Base-by-base conservation (phyloP, 148 eudicot genomes). In the Rhododendron ovatum region DNA sequence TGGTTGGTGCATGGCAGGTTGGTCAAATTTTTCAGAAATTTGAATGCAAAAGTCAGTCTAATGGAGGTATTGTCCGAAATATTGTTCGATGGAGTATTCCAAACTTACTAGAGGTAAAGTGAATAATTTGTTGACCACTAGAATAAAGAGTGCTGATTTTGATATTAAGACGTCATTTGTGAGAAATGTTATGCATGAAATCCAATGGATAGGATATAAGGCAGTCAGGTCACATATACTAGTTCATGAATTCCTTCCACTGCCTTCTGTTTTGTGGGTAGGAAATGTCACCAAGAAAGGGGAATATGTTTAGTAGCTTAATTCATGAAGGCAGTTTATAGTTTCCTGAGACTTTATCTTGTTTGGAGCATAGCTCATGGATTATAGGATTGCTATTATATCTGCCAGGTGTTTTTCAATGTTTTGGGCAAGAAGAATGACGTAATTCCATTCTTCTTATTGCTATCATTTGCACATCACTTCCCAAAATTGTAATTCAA, bases 1-100 rank as follows among this genome's bases (percentile, higher is more conserved):
- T 71, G 76, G 76, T 71, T 33, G 20, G 0, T 71, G 76, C 76
- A 33, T 87, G 84, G 55, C 87, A 96, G 99, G 97, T 96, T 83
- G 98, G 98, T 26, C 99, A 93, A 86, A 95, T 97, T 43, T 97
- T 89, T 88, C 99, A 94, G 91, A 97, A 93, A 86, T 97, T 97
- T 89, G 98, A 95, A 91, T 97, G 98, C 84, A 61, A 80, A 84
- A 87, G 79, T 86, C 90, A 86, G 87, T 85, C 91, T 51, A 86
- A 86, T 80, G 92, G 91, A 88, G 96, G 96, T 43, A 86, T 92
- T 30, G 96, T 96, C 48, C 92, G 93, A 39, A 96, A 96, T 86
- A 89, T 96, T n/a, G 92, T 96, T 57, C 92, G 89, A 78, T 96
- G 99, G 98, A 96, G 99, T 85, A 86, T 95, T 81, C 93, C 90